Conservation (phyloP, 305 asterid genomes). For the Fraxinus ornus region DNA sequence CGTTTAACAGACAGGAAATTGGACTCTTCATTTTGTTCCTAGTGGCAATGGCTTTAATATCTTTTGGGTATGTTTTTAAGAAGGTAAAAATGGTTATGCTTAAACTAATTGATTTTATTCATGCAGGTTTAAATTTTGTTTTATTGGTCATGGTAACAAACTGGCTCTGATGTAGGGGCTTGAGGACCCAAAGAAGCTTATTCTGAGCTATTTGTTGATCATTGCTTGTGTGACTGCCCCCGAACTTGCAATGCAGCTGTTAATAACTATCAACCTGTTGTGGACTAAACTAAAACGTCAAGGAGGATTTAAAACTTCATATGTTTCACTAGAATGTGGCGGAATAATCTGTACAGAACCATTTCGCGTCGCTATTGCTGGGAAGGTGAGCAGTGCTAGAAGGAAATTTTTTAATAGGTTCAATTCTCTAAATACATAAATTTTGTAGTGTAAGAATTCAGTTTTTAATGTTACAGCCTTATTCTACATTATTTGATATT, state of each 20-base stretch:
- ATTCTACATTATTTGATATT: constrained; percentile 20
- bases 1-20: constrained; percentile 96
- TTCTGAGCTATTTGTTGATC: not conserved
- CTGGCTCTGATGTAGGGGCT: not conserved
- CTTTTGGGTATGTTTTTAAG: not conserved
- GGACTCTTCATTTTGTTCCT: constrained; percentile 56
- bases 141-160: not conserved
- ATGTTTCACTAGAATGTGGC: not conserved
- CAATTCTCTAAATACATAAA: too few species aligned
- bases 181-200: not conserved
- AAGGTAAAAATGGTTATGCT: not conserved
- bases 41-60: not conserved
- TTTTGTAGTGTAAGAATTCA: too few species aligned
- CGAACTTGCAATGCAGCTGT: not conserved
- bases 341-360: not conserved
- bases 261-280: too few species aligned
- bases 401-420: not conserved
- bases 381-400: constrained; percentile 44
- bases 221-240: not conserved
- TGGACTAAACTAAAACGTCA: not conserved
- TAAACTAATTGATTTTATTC: too few species aligned
- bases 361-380: not conserved
- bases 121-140: not conserved
- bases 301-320: too few species aligned
- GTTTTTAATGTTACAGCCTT: too few species aligned